These are phyloP conservation scores for Grosmannia serpens DNA, from an alignment of 2,329 filamentous ascomycete genomes.

Conservation along the genomic window DNA sequence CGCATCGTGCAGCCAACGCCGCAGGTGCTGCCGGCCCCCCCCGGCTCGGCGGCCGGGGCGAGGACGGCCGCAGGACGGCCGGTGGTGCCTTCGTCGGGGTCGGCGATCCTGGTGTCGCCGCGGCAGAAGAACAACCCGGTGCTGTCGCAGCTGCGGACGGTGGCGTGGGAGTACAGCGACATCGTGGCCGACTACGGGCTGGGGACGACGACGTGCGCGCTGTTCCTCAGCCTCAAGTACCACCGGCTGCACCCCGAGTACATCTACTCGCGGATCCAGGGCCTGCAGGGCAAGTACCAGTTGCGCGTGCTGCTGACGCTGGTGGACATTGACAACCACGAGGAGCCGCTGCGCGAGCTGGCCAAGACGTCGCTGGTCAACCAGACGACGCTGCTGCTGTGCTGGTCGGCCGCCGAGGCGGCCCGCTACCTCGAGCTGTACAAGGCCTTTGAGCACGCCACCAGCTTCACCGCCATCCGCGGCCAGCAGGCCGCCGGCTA, in stretches of 20 bases:
- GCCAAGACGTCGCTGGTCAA: conserved; percentile 89
- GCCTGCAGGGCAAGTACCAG: conserved; percentile 73
- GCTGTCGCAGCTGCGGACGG: conserved; percentile 65
- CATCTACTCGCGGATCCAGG: conserved; percentile 84
- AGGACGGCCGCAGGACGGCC: neutral
- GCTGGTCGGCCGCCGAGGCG: conserved; percentile 89
- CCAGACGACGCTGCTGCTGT: conserved; percentile 81
- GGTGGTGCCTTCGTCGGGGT: conserved; percentile 40
- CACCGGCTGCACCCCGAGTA: conserved; percentile 96
- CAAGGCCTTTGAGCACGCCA: conserved; percentile 85
- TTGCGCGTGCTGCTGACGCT: conserved; percentile 79
- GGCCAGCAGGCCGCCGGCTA: conserved; percentile 77
- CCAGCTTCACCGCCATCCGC: conserved; percentile 61
- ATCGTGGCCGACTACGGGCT: conserved; percentile 92
- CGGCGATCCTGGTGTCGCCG: conserved; percentile 78
- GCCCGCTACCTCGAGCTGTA: conserved; percentile 89
- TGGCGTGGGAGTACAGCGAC: conserved; percentile 94
- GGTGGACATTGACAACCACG: conserved; percentile 92
- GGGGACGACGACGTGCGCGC: conserved; percentile 74
- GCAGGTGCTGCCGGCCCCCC: conserved; percentile 57
- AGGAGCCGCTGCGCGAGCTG: conserved; percentile 78
- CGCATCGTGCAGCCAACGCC: conserved; percentile 80
- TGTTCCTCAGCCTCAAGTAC: conserved; percentile 90
- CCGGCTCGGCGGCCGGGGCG: neutral
- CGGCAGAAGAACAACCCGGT: conserved; percentile 94